Base-by-base conservation (phyloP, 345 rosid genomes). In the Cochlearia excelsa region DNA sequence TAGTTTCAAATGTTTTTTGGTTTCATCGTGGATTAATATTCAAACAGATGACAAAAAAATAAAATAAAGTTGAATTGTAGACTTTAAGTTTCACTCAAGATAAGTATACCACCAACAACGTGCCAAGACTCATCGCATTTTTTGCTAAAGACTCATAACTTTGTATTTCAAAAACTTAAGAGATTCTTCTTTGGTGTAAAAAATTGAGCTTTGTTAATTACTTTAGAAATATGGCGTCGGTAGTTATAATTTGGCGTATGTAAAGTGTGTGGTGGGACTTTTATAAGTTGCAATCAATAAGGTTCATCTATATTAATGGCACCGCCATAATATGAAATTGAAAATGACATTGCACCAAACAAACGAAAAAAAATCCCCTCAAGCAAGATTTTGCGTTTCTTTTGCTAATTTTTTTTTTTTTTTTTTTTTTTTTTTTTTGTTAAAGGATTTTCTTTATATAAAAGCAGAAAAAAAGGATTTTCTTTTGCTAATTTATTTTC, bases 291-390 rank as follows among this genome's bases (percentile, higher is more conserved):
- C 61, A 68, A 31, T 54, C 73, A 54, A 31, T 53, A 68, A 52
- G 61, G 66, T 59, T 46, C 4, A 29, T 59, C 30, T 46, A 48
- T 31, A 40, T 49, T 1, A 66, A 58, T 16, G n/a, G 56, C 67
- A 60, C 67, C 55, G 43, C 51, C 45, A 39, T 60, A 30, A 39
- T 39, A 8, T 27, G 61, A 38, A 37, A 46, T 37, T 39, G 72
- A 61, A 60, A 60, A 60, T 44, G 67, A 68, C 61, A 2, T 54
- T 61, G 73, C 50, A 68, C 67, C 61, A 50, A 40, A 31, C 57
- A 23, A 45, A 16, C 23, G 23, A 16, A 16, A 16, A 16, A 16
- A 16, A 26, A 51, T 11, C 42, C 50, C 48, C 9, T 60, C 67
- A 54, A 46, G 61, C 67, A 68, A 50, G n/a, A 34, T 51, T 50